Evolutionary conservation across 164 flowering plant genomes (phyloP).

Genomic region (Vitis labrusca): DNA sequence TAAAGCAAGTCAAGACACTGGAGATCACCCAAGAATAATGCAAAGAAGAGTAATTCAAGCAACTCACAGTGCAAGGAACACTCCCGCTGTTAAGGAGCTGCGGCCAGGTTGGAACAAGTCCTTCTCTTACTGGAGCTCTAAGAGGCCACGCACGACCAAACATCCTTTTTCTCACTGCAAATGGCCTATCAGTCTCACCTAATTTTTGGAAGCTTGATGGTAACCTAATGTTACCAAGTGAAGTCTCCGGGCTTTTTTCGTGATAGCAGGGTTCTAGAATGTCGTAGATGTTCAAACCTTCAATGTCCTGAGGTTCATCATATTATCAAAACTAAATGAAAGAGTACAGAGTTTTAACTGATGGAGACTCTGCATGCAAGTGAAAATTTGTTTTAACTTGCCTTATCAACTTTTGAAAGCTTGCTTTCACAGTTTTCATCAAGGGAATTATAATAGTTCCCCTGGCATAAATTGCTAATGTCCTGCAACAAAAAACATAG

Average conservation of each 20-base stretch:
- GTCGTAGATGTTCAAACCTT: constrained; percentile 67
- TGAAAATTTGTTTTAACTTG: constrained; percentile 14
- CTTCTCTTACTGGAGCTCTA: constrained; percentile 78
- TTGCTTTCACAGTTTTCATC: constrained; percentile 36
- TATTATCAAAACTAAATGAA: background rate
- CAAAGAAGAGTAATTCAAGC: background rate
- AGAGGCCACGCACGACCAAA: constrained; percentile 97
- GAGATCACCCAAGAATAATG: background rate
- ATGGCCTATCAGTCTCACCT: constrained; percentile 81
- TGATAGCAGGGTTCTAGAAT: constrained; percentile 92
- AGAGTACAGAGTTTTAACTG: background rate
- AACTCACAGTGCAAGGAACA: constrained; percentile 88
- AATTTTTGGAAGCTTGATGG: constrained; percentile 72
- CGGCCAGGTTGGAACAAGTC: constrained; percentile 90
- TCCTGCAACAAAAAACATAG: constrained; percentile 21
- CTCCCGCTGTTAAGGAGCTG: constrained; percentile 42
- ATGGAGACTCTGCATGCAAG: background rate
- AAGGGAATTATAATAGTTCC: constrained; percentile 50
- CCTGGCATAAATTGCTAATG: constrained; percentile 48
- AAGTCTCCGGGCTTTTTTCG: constrained; percentile 15
- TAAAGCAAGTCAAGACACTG: background rate
- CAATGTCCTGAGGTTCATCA: constrained; percentile 41
- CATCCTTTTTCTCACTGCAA: constrained; percentile 84
- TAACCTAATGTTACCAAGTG: constrained; percentile 30
- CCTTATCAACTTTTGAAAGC: constrained; percentile 59